phyloP scores from a whole-genome alignment of 257 asterid genomes.

The Pogostemon cablin region DNA sequence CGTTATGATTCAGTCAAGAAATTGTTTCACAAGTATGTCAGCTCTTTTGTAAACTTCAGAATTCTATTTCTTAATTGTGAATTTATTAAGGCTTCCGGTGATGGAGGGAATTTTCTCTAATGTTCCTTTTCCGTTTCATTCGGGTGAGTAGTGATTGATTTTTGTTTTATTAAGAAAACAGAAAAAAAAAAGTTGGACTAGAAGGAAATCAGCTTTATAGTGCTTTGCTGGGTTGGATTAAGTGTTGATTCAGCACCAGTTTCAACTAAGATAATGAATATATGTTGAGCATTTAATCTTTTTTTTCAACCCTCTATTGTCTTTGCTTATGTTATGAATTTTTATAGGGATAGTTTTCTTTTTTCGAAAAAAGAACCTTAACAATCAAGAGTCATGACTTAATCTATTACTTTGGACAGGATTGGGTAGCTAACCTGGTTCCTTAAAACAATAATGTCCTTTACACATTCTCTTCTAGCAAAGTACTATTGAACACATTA shows the following conservation, averaged over 20 bases:
- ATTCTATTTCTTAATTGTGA: conserved; percentile 25
- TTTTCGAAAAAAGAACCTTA: not conserved
- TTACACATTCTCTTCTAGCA: not conserved
- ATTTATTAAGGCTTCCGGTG: not conserved
- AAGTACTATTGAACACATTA: not conserved
- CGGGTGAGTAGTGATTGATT: not conserved
- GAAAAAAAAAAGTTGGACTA: not conserved
- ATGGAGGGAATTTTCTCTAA: conserved; percentile 17
- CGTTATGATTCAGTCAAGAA: conserved; percentile 80
- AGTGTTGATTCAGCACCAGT: not conserved
- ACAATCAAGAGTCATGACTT: not conserved
- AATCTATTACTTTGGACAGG: conserved; percentile 1
- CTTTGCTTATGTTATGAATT: conserved; percentile 12
- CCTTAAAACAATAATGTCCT: not conserved
- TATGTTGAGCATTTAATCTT: conserved; percentile 4
- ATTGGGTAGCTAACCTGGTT: conserved; percentile 15
- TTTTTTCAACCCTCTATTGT: conserved; percentile 1
- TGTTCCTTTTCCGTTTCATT: not conserved
- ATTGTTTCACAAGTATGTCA: conserved; percentile 60
- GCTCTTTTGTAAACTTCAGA: not conserved
- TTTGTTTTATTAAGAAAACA: not conserved
- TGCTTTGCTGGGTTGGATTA: conserved; percentile 17
- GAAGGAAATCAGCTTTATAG: conserved; percentile 1
- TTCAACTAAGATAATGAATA: conserved; percentile 12
- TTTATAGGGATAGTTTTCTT: not conserved